Evolutionary conservation across 2,329 filamentous ascomycete species (phyloP).

Genomic region (Talaromyces rugulosus): DNA sequence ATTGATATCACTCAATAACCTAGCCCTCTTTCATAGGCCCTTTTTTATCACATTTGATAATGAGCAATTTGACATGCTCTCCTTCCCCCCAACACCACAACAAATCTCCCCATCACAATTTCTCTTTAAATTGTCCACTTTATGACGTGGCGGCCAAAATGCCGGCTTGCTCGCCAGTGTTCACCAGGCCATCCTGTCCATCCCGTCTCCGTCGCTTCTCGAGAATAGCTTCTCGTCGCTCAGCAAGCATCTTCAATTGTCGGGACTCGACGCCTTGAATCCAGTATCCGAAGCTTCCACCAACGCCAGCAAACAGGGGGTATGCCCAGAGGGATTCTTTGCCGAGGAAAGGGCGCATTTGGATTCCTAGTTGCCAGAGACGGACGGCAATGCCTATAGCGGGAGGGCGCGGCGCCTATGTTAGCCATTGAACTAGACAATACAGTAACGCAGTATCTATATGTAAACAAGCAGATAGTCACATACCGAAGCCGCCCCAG

Average conservation of each 20-base stretch:
- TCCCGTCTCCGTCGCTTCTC: constrained; percentile 84
- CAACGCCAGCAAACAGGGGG: constrained; percentile 79
- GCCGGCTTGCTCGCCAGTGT: constrained; percentile 30
- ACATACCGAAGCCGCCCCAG: constrained; percentile 77
- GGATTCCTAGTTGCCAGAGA: constrained; percentile 95
- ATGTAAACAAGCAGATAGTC: constrained; percentile 12
- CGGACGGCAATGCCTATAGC: constrained; percentile 77
- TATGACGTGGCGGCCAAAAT: constrained; percentile 34
- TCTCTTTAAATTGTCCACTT: constrained; percentile 11
- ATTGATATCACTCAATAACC: background rate
- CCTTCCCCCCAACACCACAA: background rate
- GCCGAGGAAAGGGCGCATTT: constrained; percentile 94
- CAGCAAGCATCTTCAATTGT: constrained; percentile 70
- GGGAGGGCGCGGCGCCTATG: background rate
- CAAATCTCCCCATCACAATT: background rate
- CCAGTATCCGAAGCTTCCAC: constrained; percentile 96
- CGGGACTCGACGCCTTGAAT: constrained; percentile 81
- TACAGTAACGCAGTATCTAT: background rate
- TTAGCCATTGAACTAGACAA: constrained; percentile 11
- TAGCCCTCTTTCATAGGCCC: background rate
- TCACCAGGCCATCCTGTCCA: constrained; percentile 54
- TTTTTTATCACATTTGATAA: background rate
- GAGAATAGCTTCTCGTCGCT: constrained; percentile 74
- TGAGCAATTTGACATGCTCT: background rate
- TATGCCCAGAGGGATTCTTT: constrained; percentile 83